Evolutionary conservation across 148 eudicot genomes (phyloP).

Genomic region (Fagopyrum tataricum): DNA sequence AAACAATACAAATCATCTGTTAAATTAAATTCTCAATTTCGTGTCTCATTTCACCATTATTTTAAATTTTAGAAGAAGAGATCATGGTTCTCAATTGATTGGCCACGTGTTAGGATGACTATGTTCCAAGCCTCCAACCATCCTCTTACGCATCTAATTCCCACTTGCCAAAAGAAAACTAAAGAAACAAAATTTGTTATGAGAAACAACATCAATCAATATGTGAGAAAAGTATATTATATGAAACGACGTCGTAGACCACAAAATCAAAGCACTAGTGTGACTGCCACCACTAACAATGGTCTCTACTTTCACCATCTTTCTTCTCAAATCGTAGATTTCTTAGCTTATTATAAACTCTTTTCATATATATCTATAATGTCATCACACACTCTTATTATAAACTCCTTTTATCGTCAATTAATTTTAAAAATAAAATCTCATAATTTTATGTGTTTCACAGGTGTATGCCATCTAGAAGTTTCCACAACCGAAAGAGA

Average conservation of each 20-base stretch:
- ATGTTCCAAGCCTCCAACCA: not conserved
- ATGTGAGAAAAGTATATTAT: not conserved
- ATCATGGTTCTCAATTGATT: not conserved
- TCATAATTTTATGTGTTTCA: no score
- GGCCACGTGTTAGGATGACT: not conserved
- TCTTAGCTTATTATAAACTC: not conserved
- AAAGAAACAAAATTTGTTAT: not conserved
- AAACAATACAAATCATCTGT: no score
- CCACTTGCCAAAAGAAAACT: not conserved
- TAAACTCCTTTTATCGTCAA: no score
- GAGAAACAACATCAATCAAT: no score
- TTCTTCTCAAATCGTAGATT: not conserved
- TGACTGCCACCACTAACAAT: not conserved
- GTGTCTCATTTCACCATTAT: no score
- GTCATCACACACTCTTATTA: not conserved
- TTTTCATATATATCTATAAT: not conserved
- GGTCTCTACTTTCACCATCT: not conserved
- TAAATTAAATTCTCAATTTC: no score
- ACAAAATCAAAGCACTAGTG: not conserved
- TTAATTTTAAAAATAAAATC: no score
- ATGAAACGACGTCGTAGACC: not conserved
- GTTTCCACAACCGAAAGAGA: conserved; percentile 46
- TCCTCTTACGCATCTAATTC: not conserved
- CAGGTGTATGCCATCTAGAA: conserved; percentile 64
- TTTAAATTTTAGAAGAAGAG: no score